phyloP scores from a whole-genome alignment of 2,329 filamentous ascomycete genomes.

The Raffaelea deltoideospora region DNA sequence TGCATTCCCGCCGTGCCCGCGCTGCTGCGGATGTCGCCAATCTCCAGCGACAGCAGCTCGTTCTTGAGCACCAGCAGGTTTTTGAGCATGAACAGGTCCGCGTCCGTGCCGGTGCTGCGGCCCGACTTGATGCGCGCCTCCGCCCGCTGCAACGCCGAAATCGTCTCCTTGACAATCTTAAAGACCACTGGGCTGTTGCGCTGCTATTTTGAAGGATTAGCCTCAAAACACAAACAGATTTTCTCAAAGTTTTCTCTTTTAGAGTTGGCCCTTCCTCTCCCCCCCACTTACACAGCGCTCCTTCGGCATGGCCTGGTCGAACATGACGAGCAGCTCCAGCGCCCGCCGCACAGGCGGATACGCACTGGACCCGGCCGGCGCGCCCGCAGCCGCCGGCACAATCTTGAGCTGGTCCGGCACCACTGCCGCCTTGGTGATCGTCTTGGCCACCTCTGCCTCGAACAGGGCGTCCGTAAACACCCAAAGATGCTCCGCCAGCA shows the following conservation, averaged over 20 bases:
- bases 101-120: slow-evolving; percentile 46
- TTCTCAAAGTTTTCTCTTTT: too few relatives aligned
- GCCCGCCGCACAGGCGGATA: slow-evolving; percentile 43
- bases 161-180: slow-evolving; percentile 78
- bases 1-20: slow-evolving; percentile 31
- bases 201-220: slow-evolving; percentile 20
- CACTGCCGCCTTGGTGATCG: slow-evolving; percentile 32
- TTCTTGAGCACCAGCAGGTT: slow-evolving; percentile 93
- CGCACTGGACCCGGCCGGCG: slow-evolving; percentile 36
- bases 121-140: slow-evolving; percentile 54
- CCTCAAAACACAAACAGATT: neutral
- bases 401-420: slow-evolving; percentile 34
- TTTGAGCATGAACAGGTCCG: slow-evolving; percentile 84
- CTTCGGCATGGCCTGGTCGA: slow-evolving; percentile 49
- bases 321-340: slow-evolving; percentile 42
- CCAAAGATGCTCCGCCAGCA: slow-evolving; percentile 44
- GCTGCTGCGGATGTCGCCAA: slow-evolving; percentile 47
- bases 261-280: too few relatives aligned
- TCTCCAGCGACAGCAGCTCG: slow-evolving; percentile 89
- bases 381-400: slow-evolving; percentile 29
- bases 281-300: slow-evolving; percentile 46
- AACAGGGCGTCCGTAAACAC: slow-evolving; percentile 38
- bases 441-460: slow-evolving; percentile 38
- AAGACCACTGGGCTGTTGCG: slow-evolving; percentile 41
- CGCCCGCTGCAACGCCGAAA: slow-evolving; percentile 64